phyloP scores from a whole-genome alignment of 805 yeast species.

The Maudiozyma turicensis region DNA sequence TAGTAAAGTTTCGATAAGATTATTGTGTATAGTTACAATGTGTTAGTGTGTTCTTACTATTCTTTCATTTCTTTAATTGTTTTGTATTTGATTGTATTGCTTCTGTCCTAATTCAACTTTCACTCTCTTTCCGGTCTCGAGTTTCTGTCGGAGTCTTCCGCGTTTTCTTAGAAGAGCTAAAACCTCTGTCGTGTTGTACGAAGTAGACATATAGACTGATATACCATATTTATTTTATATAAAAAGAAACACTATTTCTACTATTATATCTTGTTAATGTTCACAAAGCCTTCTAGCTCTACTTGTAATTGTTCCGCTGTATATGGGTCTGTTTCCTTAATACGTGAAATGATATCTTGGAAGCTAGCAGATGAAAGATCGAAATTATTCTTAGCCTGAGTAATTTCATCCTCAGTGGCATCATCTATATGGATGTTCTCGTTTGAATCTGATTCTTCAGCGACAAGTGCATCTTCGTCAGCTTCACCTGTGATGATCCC shows the following conservation, averaged over 20 bases:
- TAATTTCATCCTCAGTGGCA: constrained; percentile 11
- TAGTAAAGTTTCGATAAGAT: too few species aligned
- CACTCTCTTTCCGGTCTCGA: too few species aligned
- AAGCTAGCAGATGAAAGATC: constrained; percentile 23
- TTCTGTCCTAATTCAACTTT: too few species aligned
- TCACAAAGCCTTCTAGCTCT: constrained; percentile 19
- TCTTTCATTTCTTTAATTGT: too few species aligned
- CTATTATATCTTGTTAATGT: constrained; percentile 15
- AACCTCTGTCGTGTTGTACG: too few species aligned
- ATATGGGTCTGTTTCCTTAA: constrained; percentile 19
- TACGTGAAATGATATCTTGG: constrained; percentile 22
- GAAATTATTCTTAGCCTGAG: constrained; percentile 7
- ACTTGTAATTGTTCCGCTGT: constrained; percentile 15
- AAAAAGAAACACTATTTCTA: not conserved
- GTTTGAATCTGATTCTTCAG: constrained; percentile 26
- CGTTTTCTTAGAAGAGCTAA: too few species aligned
- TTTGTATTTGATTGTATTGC: too few species aligned
- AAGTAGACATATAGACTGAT: too few species aligned
- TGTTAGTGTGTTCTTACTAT: too few species aligned
- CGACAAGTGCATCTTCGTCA: constrained; percentile 25
- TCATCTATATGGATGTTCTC: constrained; percentile 22
- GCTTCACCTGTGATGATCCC: constrained; percentile 27
- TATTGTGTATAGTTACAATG: too few species aligned
- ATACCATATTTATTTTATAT: too few species aligned
- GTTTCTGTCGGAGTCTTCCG: too few species aligned